Percentiles rank a stretch among this genome's conserved stretches.
These are phyloP conservation scores for Saraca asoca DNA, from an alignment of 331 rosid genomes.

Conservation along the genomic window DNA sequence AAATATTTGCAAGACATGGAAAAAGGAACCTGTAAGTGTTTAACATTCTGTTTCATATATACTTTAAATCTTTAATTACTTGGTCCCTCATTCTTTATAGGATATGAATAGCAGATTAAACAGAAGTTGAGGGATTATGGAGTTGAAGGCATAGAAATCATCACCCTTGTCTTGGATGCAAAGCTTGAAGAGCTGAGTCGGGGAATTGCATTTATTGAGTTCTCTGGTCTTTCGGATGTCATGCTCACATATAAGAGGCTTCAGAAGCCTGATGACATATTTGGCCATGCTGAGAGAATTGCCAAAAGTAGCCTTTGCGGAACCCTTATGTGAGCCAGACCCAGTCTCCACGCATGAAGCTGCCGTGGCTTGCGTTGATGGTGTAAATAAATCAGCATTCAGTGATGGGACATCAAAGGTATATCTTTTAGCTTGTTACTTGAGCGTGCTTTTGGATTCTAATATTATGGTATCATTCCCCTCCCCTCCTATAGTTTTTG, in stretches of 20 bases:
- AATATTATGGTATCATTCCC: constrained; percentile 17
- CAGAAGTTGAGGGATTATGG: constrained; percentile 76
- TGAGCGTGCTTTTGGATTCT: constrained; percentile 12
- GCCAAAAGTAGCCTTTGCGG: constrained; percentile 87
- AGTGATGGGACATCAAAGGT: constrained; percentile 68
- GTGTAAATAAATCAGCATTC: constrained; percentile 56
- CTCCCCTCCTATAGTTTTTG: neutral
- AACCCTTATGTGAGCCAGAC: constrained; percentile 52
- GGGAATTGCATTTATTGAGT: constrained; percentile 80
- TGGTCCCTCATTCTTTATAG: constrained; percentile 31
- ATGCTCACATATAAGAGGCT: constrained; percentile 84
- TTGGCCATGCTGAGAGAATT: constrained; percentile 83
- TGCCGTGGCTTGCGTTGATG: constrained; percentile 66
- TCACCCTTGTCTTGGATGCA: constrained; percentile 68
- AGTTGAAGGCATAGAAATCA: constrained; percentile 66
- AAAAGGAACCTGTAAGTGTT: constrained; percentile 74
- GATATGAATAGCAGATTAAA: constrained; percentile 56
- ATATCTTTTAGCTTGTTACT: constrained; percentile 31
- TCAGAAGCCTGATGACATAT: constrained; percentile 77
- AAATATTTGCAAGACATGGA: constrained; percentile 82
- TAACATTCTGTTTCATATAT: constrained; percentile 5
- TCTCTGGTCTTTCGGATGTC: constrained; percentile 68
- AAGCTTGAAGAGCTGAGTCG: constrained; percentile 68
- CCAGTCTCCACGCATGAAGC: constrained; percentile 72
- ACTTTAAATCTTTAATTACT: constrained; percentile 20